Evolutionary conservation across 225 moss, liverwort and hornwort species (phyloP).

Genomic region (Sphagnum tenellum): DNA sequence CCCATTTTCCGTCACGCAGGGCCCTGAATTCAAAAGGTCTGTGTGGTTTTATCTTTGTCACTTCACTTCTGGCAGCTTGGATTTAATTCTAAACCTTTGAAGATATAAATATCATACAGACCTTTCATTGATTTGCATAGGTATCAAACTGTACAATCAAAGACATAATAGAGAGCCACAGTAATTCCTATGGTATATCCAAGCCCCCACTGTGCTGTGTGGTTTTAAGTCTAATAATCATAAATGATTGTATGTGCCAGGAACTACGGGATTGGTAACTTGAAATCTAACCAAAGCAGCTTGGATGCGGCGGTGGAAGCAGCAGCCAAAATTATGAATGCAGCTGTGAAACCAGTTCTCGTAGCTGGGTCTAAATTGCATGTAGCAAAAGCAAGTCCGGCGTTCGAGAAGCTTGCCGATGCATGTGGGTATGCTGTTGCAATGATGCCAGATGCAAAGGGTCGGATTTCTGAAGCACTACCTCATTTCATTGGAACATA

Average conservation of each 20-base stretch:
- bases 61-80: no score
- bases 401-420: slow-evolving; percentile 23
- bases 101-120: no score
- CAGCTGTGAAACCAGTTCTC: slow-evolving; percentile 30
- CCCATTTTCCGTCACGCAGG: slow-evolving; percentile 16
- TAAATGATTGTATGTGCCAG: no score
- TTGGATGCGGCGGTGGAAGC: slow-evolving; percentile 35
- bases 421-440: slow-evolving; percentile 33
- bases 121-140: no score
- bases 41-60: no score
- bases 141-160: no score
- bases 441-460: slow-evolving; percentile 40
- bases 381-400: slow-evolving; percentile 21
- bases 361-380: slow-evolving; percentile 30
- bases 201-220: no score
- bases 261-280: no score
- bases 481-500: slow-evolving; percentile 39
- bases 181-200: no score
- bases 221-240: no score
- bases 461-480: slow-evolving; percentile 26
- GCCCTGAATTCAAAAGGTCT: not conserved
- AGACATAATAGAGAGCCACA: no score
- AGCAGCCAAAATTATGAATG: slow-evolving; percentile 35
- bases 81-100: no score
- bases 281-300: slow-evolving; percentile 23